A percentile compares a stretch with the other conserved stretches of the same genome.
phyloP scores from a whole-genome alignment of 2,329 filamentous ascomycete genomes.

The Zymoseptoria brevis region DNA sequence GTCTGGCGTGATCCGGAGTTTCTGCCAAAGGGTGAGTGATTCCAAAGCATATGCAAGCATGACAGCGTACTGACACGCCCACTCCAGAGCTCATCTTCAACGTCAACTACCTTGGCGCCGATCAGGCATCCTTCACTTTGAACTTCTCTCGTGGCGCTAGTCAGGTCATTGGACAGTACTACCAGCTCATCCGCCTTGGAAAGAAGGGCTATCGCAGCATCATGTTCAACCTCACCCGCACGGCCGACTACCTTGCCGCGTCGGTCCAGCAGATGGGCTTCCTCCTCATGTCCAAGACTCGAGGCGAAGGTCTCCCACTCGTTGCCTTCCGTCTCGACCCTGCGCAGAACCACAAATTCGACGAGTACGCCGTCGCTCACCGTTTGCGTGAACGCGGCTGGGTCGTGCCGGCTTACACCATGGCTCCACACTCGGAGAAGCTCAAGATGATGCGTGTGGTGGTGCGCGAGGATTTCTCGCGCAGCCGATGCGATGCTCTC shows the following conservation, averaged over 20 bases:
- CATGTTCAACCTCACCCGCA: constrained; percentile 88
- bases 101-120: constrained; percentile 96
- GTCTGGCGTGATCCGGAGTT: constrained; percentile 78
- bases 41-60: background rate
- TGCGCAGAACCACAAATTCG: constrained; percentile 45
- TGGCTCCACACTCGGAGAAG: constrained; percentile 77
- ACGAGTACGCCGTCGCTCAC: constrained; percentile 59
- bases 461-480: constrained; percentile 84
- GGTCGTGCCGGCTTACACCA: constrained; percentile 94
- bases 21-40: constrained; percentile 54
- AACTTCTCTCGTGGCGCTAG: constrained; percentile 96
- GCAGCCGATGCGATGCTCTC: constrained; percentile 70
- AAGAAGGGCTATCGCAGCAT: constrained; percentile 87
- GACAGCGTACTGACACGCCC: background rate
- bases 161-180: constrained; percentile 94
- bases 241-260: constrained; percentile 75
- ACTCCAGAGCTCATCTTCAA: constrained; percentile 80
- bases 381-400: constrained; percentile 79
- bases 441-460: constrained; percentile 91
- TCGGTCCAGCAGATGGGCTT: constrained; percentile 70
- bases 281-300: constrained; percentile 75
- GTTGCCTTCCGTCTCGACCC: constrained; percentile 76
- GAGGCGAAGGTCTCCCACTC: constrained; percentile 72
- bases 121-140: constrained; percentile 90
- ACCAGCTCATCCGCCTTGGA: constrained; percentile 89